Base-by-base conservation (phyloP, 2,329 filamentous ascomycete species). In the Aspergillus sp. region DNA sequence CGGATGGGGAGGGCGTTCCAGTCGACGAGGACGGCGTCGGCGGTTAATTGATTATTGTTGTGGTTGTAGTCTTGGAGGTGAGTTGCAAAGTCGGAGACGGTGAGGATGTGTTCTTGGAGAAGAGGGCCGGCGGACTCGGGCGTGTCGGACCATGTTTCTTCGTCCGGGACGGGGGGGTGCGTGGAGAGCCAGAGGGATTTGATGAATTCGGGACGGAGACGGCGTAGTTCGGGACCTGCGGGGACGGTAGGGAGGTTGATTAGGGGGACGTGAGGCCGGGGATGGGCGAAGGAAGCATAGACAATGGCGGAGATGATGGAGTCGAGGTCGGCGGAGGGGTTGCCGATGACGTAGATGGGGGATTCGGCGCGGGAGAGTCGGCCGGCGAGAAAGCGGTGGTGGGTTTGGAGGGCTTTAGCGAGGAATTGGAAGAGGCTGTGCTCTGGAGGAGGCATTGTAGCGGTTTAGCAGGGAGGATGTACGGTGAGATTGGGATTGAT, bases 251-350 rank as follows among this genome's bases (percentile, higher is more conserved):
- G 80, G 36, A 89, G 79, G 65, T 88, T 87, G 10, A 86, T 78
- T 41, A 88, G 64, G 4, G 86, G 86, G 8, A 88, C 76, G 67
- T 86, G 82, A 6, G 81, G 71, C n/a, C 71, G 67, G 5, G 64
- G 78, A 68, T 51, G 68, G 69, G 76, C 75, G 51, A 87, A 78
- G 71, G 87, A 88, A 38, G 86, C 82, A 68, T 84, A 87, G n/a
- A 87, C 70, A 38, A 88, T 77, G 7, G 85, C 84, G 59, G 82
- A 83, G 59, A 85, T 82, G 69, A 88, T 84, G 27, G 86, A 88
- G 75, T 88, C 86, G 58, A 88, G 81, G 70, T 88, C 86, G 69
- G 75, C 75, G n/a, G 78, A 78, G 13, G 76, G 73, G 56, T 81
- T 80, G 21, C 77, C 78, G 39, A 79, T 67, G 19, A 81, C 78